Percentiles rank a stretch among this genome's conserved stretches.
Evolutionary conservation across 106 monocot species (phyloP).

Genomic region (Narthecium ossifragum): DNA sequence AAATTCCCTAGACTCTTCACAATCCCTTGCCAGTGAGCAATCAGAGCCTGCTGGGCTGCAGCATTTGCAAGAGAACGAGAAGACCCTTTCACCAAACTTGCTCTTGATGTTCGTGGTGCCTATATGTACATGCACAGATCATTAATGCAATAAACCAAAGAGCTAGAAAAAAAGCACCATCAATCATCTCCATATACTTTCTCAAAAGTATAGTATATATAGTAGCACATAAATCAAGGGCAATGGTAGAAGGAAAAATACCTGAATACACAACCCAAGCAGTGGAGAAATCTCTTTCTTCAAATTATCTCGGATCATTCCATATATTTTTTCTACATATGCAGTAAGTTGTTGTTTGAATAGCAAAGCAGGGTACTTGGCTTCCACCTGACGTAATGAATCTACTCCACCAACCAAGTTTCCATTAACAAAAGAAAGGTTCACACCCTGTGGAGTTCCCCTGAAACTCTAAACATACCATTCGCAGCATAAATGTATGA

Average conservation of each 20-base stretch:
- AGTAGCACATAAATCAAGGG: no score
- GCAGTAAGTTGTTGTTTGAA: constrained; percentile 99
- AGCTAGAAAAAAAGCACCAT: no score
- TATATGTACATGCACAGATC: constrained; percentile 7
- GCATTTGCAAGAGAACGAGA: constrained; percentile 62
- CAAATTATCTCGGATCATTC: constrained; percentile 98
- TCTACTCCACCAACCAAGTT: constrained; percentile 56
- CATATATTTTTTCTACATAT: constrained; percentile 99
- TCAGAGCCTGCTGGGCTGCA: constrained; percentile 66
- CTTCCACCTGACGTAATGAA: constrained; percentile 84
- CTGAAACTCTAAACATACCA: constrained; percentile 70
- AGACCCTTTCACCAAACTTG: constrained; percentile 78
- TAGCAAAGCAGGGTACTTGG: constrained; percentile 94
- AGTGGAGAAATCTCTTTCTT: constrained; percentile 98
- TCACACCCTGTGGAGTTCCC: constrained; percentile 82
- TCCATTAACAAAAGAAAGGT: constrained; percentile 77
- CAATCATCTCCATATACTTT: no score
- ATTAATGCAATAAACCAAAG: background rate
- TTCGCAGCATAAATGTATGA: constrained; percentile 3
- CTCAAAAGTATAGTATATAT: background rate
- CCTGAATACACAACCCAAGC: constrained; percentile 95
- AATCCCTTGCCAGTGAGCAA: constrained; percentile 99
- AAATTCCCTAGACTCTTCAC: constrained; percentile 81
- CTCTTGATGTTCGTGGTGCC: constrained; percentile 93
- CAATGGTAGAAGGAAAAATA: constrained; percentile 23